These are phyloP conservation scores for Acanthamoeba sp. DNA, from an alignment of 208 protist genomes.

Conservation along the genomic window DNA sequence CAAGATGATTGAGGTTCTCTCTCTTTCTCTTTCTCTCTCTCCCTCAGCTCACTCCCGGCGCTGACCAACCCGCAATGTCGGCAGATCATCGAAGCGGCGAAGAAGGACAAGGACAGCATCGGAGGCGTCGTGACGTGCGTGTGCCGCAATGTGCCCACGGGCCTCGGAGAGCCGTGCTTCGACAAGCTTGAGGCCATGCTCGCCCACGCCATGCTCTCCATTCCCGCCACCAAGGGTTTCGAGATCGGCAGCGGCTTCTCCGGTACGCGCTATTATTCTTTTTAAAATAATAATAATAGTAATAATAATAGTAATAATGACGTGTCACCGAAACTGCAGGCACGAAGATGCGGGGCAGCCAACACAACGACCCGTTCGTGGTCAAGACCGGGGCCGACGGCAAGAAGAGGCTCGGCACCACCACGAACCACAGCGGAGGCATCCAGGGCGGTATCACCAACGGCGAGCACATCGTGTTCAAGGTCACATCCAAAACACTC, in stretches of 20 bases:
- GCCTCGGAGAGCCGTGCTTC: conserved; percentile 90
- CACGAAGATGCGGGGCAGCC: conserved; percentile 83
- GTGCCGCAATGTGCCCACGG: conserved; percentile 83
- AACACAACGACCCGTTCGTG: conserved; percentile 90
- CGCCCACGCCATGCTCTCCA: conserved; percentile 92
- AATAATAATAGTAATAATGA: too few species aligned
- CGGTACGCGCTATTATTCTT: not conserved
- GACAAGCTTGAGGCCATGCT: conserved; percentile 91
- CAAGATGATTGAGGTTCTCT: conserved; percentile 78
- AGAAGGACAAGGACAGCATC: conserved; percentile 86
- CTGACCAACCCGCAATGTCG: not conserved
- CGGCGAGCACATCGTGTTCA: conserved; percentile 88
- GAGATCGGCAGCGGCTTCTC: conserved; percentile 80
- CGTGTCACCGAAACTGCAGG: conserved; percentile 87
- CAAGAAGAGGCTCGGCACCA: conserved; percentile 42
- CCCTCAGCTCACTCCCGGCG: too few species aligned
- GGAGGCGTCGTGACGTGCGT: conserved; percentile 89
- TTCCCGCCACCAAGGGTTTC: conserved; percentile 91
- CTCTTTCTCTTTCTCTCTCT: not conserved
- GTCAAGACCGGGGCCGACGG: conserved; percentile 52
- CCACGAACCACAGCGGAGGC: conserved; percentile 70
- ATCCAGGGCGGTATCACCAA: conserved; percentile 91
- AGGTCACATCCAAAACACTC: not conserved
- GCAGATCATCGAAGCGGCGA: conserved; percentile 74
- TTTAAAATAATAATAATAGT: too few species aligned